These are phyloP conservation scores for Olyra latifolia DNA, from an alignment of 176 grass and related monocot species.

Conservation along the genomic window DNA sequence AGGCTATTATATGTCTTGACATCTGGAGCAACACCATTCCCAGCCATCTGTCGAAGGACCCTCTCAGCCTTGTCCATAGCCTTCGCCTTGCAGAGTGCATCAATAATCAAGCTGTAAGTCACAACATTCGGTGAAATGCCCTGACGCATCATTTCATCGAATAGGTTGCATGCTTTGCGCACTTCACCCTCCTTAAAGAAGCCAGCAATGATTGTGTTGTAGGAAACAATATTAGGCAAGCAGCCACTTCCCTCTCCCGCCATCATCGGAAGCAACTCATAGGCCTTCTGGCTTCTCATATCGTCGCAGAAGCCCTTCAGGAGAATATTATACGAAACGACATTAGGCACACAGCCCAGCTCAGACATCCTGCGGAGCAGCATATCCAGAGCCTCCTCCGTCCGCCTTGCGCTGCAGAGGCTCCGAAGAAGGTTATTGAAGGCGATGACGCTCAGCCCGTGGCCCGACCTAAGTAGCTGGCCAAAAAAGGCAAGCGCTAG, in stretches of 20 bases:
- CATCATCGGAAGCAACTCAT: constrained; percentile 18
- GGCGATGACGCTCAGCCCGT: rapidly evolving
- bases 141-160: constrained; percentile 15
- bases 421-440: neutral
- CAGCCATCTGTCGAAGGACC: constrained; percentile 15
- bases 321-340: too few species aligned
- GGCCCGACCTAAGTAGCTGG: neutral
- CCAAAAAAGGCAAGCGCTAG: constrained; percentile 16
- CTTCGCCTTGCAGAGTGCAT: constrained; percentile 24
- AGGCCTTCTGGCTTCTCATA: neutral
- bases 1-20: neutral
- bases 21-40: neutral
- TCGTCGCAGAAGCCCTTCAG: neutral
- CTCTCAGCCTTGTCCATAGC: neutral
- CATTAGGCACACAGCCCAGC: too few species aligned
- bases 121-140: constrained; percentile 1
- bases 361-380: constrained; percentile 42
- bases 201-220: constrained; percentile 14
- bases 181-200: constrained; percentile 20
- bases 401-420: constrained; percentile 19
- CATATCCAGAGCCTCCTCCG: neutral
- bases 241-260: neutral
- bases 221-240: neutral
- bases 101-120: constrained; percentile 2
- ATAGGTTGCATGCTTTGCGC: neutral